Evolutionary conservation across 140 eudicot species (phyloP), one percentile per base, ranked within the genome.

Genomic region (Stevia rebaudiana): DNA sequence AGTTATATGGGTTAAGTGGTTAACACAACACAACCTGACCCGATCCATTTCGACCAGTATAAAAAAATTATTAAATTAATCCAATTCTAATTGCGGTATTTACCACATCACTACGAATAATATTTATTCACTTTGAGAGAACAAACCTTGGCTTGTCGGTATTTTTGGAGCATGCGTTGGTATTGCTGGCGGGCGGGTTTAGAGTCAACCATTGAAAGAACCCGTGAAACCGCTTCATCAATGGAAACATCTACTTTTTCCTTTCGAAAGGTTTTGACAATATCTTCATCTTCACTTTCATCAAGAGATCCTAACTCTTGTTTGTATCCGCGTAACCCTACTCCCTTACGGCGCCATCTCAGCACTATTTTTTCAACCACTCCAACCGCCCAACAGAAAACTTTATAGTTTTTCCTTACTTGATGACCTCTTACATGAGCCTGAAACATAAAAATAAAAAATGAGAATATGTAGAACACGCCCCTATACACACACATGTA

Each of bases 401-500:
- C 97, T 81, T 69, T 80, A 39, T 83, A 88, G 65, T 80, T 40
- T 62, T 81, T 88, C 72, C 97, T 78, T 41, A 80, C 94, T 81
- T 85, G 98, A 70, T 88, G 91, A 39, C 99, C 99, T 79, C 99
- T 81, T 55, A 88, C 94, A 78, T 88, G 95, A 68, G 99, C 97
- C 99, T 94, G 90, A 75, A 60, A 48, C 37, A 50, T 21, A 46
- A 59, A 58, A 33, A 28, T 28, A 28, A 28, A 28, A 28, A 1
- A 28, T 4, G 4, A 28, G 2, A 28, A 28, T 1, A 28, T 1
- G 4, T 28, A 28, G 4, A 28, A 28, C 4, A 28, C n/a, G n/a
- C n/a, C n/a, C n/a, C n/a, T n/a, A n/a, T n/a, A n/a, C n/a, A n/a
- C n/a, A n/a, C n/a, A n/a, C n/a, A n/a, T n/a, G n/a, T n/a, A n/a